Evolutionary conservation across 192 early-diverging fungal genomes (phyloP).

Genomic region (Podila verticillata): DNA sequence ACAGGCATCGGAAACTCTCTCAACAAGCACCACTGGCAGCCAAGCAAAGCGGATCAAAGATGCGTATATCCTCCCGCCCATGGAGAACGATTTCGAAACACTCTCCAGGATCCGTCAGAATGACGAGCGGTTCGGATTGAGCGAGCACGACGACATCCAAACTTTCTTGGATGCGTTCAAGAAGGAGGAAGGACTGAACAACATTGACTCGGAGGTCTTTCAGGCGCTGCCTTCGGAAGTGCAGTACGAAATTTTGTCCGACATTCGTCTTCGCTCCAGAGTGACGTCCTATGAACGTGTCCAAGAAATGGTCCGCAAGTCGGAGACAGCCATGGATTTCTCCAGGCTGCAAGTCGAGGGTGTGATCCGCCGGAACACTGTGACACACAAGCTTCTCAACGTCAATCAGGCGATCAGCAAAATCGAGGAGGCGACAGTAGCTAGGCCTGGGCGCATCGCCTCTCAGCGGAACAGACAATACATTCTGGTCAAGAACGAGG

Average conservation of each 20-base stretch:
- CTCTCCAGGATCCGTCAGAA: slow-evolving; percentile 45
- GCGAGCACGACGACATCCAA: slow-evolving; percentile 26
- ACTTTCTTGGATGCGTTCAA: slow-evolving; percentile 33
- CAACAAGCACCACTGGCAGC: slow-evolving; percentile 5
- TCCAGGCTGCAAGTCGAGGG: slow-evolving; percentile 89
- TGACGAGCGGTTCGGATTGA: slow-evolving; percentile 41
- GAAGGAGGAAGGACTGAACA: slow-evolving; percentile 58
- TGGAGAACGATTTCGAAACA: slow-evolving; percentile 46
- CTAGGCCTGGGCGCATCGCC: slow-evolving; percentile 72
- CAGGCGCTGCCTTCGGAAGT: slow-evolving; percentile 77
- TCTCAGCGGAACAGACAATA: slow-evolving; percentile 85
- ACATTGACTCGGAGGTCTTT: slow-evolving; percentile 86
- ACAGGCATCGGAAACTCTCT: too few relatives aligned
- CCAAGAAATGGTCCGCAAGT: slow-evolving; percentile 73
- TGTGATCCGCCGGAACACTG: slow-evolving; percentile 82
- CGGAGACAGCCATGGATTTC: slow-evolving; percentile 86
- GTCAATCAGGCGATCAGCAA: slow-evolving; percentile 56
- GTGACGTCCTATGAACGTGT: slow-evolving; percentile 79
- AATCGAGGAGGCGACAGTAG: slow-evolving; percentile 15
- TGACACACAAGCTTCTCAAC: slow-evolving; percentile 78
- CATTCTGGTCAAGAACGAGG: slow-evolving; percentile 86
- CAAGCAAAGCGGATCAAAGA: slow-evolving; percentile 54
- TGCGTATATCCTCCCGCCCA: slow-evolving; percentile 66
- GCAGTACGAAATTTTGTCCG: slow-evolving; percentile 95
- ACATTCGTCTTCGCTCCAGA: slow-evolving; percentile 83